These are phyloP conservation scores for Candida tetrigidarum DNA, from an alignment of 1,139 yeast genomes.

Conservation along the genomic window DNA sequence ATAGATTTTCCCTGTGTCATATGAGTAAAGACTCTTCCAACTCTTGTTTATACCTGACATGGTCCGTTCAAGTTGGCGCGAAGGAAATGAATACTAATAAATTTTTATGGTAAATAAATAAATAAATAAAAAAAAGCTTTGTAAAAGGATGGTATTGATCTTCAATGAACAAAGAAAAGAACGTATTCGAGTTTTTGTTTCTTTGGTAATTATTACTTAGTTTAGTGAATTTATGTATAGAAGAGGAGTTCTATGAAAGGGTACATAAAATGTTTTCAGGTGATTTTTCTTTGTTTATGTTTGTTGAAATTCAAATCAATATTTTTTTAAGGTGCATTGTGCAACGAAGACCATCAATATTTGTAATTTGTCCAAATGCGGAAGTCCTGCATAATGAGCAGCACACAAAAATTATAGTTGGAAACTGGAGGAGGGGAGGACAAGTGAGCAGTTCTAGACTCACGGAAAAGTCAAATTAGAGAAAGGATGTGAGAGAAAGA, in stretches of 20 bases:
- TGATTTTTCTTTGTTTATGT: neutral
- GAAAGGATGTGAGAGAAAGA: too few species aligned
- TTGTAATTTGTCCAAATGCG: slow-evolving; percentile 4
- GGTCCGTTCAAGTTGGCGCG: too few species aligned
- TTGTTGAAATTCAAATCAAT: slow-evolving; percentile 3
- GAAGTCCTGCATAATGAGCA: neutral
- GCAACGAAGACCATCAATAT: slow-evolving; percentile 3
- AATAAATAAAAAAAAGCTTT: neutral
- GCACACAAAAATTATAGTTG: neutral
- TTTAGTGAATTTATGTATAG: neutral
- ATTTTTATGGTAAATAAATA: neutral
- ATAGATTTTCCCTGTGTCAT: slow-evolving; percentile 37
- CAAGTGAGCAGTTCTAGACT: neutral
- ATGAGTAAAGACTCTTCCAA: slow-evolving; percentile 45
- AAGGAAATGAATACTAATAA: too few species aligned
- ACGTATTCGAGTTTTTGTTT: neutral
- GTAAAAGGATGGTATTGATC: neutral
- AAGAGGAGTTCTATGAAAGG: neutral
- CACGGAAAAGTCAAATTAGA: too few species aligned
- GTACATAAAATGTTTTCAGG: neutral
- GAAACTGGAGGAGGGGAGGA: neutral
- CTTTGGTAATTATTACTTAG: neutral
- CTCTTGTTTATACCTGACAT: slow-evolving; percentile 9
- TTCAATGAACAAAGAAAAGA: too few species aligned
- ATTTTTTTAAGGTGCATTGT: neutral